Conservation (phyloP, 2,329 filamentous ascomycete genomes). For the Ophiostoma tasmaniense region DNA sequence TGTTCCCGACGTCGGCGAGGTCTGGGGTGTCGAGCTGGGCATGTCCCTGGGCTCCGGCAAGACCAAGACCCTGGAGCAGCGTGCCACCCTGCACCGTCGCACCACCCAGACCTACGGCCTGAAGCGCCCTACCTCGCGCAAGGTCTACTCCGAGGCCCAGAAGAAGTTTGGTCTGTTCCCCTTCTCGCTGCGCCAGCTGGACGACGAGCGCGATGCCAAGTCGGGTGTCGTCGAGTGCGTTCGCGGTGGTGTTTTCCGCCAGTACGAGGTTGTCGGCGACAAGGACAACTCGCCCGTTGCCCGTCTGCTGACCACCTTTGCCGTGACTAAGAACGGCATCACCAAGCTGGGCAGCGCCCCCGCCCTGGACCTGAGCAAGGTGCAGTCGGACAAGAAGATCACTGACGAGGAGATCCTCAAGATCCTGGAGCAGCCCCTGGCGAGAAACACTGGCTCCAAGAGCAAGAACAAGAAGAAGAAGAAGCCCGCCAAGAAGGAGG, state of each 20-base stretch:
- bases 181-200: slow-evolving; percentile 93
- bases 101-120: slow-evolving; percentile 86
- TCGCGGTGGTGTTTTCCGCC: slow-evolving; percentile 80
- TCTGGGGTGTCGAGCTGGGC: slow-evolving; percentile 96
- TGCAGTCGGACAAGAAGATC: slow-evolving; percentile 97
- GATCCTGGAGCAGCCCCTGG: slow-evolving; percentile 81
- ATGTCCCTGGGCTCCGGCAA: slow-evolving; percentile 87
- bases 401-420: slow-evolving; percentile 90
- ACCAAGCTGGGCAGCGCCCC: slow-evolving; percentile 74
- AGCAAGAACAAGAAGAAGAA: slow-evolving; percentile 86
- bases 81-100: slow-evolving; percentile 85
- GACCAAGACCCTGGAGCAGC: slow-evolving; percentile 82
- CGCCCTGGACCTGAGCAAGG: slow-evolving; percentile 66
- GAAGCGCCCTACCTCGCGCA: slow-evolving; percentile 88
- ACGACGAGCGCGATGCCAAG: slow-evolving; percentile 95
- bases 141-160: slow-evolving; percentile 86
- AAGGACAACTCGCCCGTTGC: slow-evolving; percentile 81
- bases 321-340: slow-evolving; percentile 95
- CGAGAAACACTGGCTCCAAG: slow-evolving; percentile 72
- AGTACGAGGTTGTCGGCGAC: slow-evolving; percentile 93
- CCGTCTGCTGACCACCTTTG: slow-evolving; percentile 81
- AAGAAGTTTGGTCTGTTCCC: slow-evolving; percentile 98
- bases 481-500: slow-evolving; percentile 42
- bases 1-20: slow-evolving; percentile 77
- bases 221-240: slow-evolving; percentile 93